These are phyloP conservation scores for Hibiscus tridactylites DNA, from an alignment of 345 rosid genomes.

Conservation along the genomic window DNA sequence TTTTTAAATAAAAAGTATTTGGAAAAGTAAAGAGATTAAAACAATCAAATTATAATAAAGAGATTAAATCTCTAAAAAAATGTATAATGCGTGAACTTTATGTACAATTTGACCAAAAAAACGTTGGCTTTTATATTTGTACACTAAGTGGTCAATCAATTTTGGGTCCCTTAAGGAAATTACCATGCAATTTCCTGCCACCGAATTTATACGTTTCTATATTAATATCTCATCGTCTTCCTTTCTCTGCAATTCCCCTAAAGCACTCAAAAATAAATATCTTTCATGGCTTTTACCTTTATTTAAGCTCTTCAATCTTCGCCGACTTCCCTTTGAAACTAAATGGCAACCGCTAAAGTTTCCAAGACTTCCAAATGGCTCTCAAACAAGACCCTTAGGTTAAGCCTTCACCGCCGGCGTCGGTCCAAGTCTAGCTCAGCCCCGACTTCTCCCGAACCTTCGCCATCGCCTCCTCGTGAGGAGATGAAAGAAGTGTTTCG, in stretches of 20 bases:
- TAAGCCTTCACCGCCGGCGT: conserved; percentile 21
- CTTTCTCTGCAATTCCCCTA: neutral
- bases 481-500: conserved; percentile 56
- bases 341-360: conserved; percentile 14
- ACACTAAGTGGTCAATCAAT: neutral
- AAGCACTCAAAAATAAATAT: too few species aligned
- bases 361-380: conserved; percentile 30
- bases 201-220: neutral
- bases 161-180: neutral
- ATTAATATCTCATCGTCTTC: neutral
- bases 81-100: too few species aligned
- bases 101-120: neutral
- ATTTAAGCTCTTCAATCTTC: neutral
- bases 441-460: conserved; percentile 10
- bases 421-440: conserved; percentile 16
- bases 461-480: conserved; percentile 13
- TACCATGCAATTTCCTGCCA: conserved; percentile 3
- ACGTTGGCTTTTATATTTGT: neutral
- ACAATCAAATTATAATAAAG: too few species aligned
- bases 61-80: too few species aligned
- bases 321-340: neutral
- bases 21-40: too few species aligned
- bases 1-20: too few species aligned
- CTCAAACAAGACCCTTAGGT: conserved; percentile 17
- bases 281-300: neutral